A percentile compares a stretch with the other conserved stretches of the same genome.
Conservation (phyloP, 139 green algal genomes). For the Penium margaritaceum region DNA sequence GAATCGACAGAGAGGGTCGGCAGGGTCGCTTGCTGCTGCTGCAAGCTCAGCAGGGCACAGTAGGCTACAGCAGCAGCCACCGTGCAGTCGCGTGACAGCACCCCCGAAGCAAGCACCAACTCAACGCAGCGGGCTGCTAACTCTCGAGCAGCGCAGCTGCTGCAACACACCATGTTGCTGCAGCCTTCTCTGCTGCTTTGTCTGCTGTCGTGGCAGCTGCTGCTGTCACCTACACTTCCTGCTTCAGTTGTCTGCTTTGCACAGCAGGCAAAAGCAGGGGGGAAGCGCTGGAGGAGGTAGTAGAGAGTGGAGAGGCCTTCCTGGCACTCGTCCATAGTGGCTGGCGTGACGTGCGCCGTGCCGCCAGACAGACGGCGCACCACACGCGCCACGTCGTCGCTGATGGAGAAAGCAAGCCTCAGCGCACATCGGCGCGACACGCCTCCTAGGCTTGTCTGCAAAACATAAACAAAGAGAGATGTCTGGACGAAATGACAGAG, state of each 20-base stretch:
- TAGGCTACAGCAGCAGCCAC: constrained; percentile 28
- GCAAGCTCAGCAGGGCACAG: constrained; percentile 22
- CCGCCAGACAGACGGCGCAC: background rate
- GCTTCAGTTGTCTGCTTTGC: too few species aligned
- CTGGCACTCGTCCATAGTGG: constrained; percentile 38
- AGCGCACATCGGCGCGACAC: background rate
- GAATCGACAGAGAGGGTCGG: too few species aligned
- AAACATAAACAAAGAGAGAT: background rate
- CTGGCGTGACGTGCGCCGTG: constrained; percentile 10
- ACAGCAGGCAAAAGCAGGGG: background rate
- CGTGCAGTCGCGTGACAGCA: constrained; percentile 31
- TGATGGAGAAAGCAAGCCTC: constrained; percentile 8
- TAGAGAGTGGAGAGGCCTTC: constrained; percentile 41
- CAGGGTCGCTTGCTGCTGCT: background rate
- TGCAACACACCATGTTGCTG: background rate
- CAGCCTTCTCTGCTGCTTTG: too few species aligned
- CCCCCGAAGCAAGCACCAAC: constrained; percentile 21
- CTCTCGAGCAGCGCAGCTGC: background rate
- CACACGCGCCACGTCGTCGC: constrained; percentile 4
- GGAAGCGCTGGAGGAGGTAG: constrained; percentile 34
- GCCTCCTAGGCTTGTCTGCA: constrained; percentile 9
- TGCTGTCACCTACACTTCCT: background rate
- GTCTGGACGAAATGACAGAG: background rate
- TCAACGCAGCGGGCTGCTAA: background rate
- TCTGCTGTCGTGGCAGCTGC: background rate